phyloP scores from a whole-genome alignment of 106 monocot genomes.

The Dioscorea dumetorum region DNA sequence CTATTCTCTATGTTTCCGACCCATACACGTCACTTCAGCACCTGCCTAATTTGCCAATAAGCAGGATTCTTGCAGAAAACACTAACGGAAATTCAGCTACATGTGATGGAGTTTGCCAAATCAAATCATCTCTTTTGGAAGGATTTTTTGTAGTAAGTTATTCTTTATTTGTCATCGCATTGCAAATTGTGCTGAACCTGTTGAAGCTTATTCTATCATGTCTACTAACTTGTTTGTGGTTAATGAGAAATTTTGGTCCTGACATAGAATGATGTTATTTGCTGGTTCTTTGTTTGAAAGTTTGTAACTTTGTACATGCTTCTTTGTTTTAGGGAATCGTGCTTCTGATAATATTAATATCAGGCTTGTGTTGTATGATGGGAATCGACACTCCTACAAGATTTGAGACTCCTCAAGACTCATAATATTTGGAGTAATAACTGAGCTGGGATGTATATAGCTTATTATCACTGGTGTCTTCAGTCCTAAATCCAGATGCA shows the following conservation, averaged over 20 bases:
- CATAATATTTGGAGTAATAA: slow-evolving; percentile 16
- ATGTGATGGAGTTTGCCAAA: slow-evolving; percentile 48
- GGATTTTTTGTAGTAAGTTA: slow-evolving; percentile 61
- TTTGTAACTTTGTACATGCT: not conserved
- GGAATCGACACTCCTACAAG: slow-evolving; percentile 83
- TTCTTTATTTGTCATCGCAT: not conserved
- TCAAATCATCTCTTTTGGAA: slow-evolving; percentile 58
- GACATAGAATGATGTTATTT: too few relatives aligned
- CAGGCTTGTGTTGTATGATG: slow-evolving; percentile 93
- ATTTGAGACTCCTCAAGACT: slow-evolving; percentile 75
- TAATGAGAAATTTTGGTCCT: too few relatives aligned
- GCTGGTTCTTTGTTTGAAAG: too few relatives aligned
- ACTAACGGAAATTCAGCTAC: slow-evolving; percentile 11
- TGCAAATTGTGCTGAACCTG: not conserved
- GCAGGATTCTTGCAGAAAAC: slow-evolving; percentile 51
- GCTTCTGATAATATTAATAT: slow-evolving; percentile 85
- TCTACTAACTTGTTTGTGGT: too few relatives aligned
- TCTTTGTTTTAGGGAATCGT: slow-evolving; percentile 56
- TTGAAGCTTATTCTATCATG: too few relatives aligned
- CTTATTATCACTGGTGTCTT: too few relatives aligned
- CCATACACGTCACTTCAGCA: slow-evolving; percentile 19
- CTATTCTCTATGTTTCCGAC: slow-evolving; percentile 56
- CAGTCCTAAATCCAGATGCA: too few relatives aligned
- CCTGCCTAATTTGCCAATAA: slow-evolving; percentile 1
- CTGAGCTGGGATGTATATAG: too few relatives aligned